Evolutionary conservation across 352 stramenopile species (phyloP).

Genomic region (Pythium diclinum): DNA sequence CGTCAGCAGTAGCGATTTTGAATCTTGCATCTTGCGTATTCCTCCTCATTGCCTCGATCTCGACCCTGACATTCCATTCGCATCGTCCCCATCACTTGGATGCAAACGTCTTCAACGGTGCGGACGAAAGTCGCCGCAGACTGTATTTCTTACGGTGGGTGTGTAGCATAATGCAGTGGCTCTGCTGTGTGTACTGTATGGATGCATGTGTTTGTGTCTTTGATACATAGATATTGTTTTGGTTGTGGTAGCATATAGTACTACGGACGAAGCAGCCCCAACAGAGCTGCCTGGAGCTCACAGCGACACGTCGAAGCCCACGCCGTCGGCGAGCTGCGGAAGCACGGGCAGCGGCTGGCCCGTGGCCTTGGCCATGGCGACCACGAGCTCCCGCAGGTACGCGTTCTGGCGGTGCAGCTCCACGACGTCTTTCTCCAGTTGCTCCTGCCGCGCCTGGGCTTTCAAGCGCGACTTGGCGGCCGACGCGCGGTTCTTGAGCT

Average conservation of each 20-base stretch:
- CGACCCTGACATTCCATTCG: neutral
- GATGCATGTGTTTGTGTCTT: too few relatives aligned
- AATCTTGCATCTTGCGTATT: neutral
- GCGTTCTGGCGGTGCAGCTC: constrained; percentile 26
- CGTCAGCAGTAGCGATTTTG: constrained; percentile 7
- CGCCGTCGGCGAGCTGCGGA: constrained; percentile 8
- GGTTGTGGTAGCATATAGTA: neutral
- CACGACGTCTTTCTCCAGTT: constrained; percentile 25
- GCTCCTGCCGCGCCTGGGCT: constrained; percentile 17
- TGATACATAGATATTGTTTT: constrained; percentile 11
- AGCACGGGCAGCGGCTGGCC: constrained; percentile 19
- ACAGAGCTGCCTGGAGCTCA: neutral
- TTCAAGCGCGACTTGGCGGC: constrained; percentile 28
- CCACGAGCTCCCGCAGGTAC: constrained; percentile 22
- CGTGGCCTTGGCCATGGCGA: constrained; percentile 23
- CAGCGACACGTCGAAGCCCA: constrained; percentile 13
- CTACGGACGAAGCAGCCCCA: too few relatives aligned
- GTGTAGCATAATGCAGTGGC: neutral
- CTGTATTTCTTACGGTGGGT: neutral
- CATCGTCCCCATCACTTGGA: neutral
- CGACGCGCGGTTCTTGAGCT: constrained; percentile 28
- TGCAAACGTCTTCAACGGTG: neutral
- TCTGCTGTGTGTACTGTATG: too few relatives aligned
- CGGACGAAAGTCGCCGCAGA: neutral
- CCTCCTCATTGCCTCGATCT: neutral